A percentile compares a stretch with the other conserved stretches of the same genome.
These are phyloP conservation scores for Prorocentrum cordatum DNA, from an alignment of 169 alveolate genomes.

Conservation along the genomic window DNA sequence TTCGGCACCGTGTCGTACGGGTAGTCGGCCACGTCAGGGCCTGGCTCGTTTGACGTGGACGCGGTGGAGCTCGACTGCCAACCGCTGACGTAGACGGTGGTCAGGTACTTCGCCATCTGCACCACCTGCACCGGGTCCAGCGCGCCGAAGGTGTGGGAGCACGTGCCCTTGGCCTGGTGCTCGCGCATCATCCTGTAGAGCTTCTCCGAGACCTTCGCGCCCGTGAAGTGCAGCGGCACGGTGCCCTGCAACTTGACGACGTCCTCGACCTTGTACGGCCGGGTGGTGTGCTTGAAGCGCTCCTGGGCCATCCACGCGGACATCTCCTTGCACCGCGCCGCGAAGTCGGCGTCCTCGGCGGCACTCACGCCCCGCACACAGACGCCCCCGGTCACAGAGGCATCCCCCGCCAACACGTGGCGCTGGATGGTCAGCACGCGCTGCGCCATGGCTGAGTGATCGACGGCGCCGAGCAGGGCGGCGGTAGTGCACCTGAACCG, in stretches of 20 bases:
- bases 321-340: slow-evolving; percentile 26
- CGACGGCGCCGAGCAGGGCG: too few species aligned
- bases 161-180: slow-evolving; percentile 69
- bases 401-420: slow-evolving; percentile 60
- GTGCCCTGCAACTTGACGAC: slow-evolving; percentile 69
- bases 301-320: slow-evolving; percentile 25
- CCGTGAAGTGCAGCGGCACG: slow-evolving; percentile 54
- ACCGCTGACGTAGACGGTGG: slow-evolving; percentile 80
- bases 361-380: slow-evolving; percentile 18
- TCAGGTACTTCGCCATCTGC: slow-evolving; percentile 77
- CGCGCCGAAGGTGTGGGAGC: slow-evolving; percentile 69
- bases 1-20: slow-evolving; percentile 82
- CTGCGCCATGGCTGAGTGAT: slow-evolving; percentile 4
- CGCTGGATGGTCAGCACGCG: slow-evolving; percentile 30
- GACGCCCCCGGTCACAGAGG: slow-evolving; percentile 39
- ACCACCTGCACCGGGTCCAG: slow-evolving; percentile 79
- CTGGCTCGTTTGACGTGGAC: slow-evolving; percentile 80
- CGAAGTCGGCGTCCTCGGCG: slow-evolving; percentile 50
- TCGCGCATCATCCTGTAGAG: slow-evolving; percentile 74
- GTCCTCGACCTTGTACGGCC: slow-evolving; percentile 75
- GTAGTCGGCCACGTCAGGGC: slow-evolving; percentile 84
- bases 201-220: slow-evolving; percentile 72
- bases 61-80: slow-evolving; percentile 81
- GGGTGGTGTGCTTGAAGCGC: slow-evolving; percentile 66
- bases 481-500: too few species aligned